phyloP scores from a whole-genome alignment of 805 yeast genomes.

The Saccharomycopsis guyanensis region DNA sequence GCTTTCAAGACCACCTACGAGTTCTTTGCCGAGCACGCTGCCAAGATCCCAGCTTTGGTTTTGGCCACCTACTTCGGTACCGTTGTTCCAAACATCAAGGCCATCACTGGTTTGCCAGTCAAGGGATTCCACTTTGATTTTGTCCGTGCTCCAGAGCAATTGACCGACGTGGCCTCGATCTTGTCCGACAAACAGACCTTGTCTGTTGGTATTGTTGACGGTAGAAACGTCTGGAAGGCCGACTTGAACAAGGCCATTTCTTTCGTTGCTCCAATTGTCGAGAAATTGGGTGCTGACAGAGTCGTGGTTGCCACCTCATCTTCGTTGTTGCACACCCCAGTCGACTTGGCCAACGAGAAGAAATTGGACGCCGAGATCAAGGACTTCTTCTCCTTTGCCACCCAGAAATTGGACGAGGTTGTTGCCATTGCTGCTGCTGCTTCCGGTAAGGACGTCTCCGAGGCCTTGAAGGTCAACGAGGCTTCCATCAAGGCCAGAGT shows the following conservation, averaged over 20 bases:
- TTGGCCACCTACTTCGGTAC: constrained; percentile 97
- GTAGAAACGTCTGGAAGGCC: constrained; percentile 99
- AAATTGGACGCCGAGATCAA: constrained; percentile 86
- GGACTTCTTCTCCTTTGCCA: constrained; percentile 98
- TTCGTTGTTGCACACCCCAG: constrained; percentile 89
- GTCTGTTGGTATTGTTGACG: constrained; percentile 96
- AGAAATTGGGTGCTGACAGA: constrained; percentile 78
- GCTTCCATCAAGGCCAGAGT: constrained; percentile 78
- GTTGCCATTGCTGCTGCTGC: constrained; percentile 84
- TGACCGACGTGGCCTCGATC: constrained; percentile 68
- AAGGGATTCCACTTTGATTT: constrained; percentile 95
- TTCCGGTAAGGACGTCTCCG: constrained; percentile 69
- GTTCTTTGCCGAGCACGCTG: constrained; percentile 54
- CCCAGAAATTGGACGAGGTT: constrained; percentile 91
- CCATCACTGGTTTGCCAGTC: constrained; percentile 86
- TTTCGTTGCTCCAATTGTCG: constrained; percentile 74
- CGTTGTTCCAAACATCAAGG: constrained; percentile 89
- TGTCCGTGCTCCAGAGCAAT: constrained; percentile 93
- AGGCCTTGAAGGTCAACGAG: constrained; percentile 77
- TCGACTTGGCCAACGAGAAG: constrained; percentile 86
- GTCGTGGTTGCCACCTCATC: constrained; percentile 94
- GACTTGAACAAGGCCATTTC: constrained; percentile 82
- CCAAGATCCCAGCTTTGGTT: constrained; percentile 67
- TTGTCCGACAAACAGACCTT: constrained; percentile 65
- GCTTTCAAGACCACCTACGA: constrained; percentile 88